Conservation (phyloP, 768 basidiomycete genomes). For the Candolleomyces efflorescens region DNA sequence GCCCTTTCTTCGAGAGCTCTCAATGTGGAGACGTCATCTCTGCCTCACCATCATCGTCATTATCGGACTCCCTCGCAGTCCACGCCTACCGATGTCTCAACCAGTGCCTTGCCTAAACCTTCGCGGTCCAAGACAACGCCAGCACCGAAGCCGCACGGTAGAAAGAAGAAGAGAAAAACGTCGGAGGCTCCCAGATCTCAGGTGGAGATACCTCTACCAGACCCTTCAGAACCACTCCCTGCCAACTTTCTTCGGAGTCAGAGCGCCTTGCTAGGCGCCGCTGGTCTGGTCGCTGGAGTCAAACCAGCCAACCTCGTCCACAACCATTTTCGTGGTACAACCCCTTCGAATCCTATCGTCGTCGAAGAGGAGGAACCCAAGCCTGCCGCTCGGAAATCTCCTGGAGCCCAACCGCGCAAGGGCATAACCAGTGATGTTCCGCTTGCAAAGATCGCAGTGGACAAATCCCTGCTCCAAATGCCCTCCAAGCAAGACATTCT, state of each 20-base stretch:
- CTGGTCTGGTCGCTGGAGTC: constrained; percentile 65
- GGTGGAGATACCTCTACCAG: constrained; percentile 59
- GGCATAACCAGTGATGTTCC: constrained; percentile 10
- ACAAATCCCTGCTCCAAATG: constrained; percentile 39
- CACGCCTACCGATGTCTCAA: constrained; percentile 11
- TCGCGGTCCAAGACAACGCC: constrained; percentile 17
- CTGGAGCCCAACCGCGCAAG: neutral
- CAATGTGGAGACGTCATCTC: neutral
- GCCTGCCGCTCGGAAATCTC: constrained; percentile 10
- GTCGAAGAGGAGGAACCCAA: constrained; percentile 53
- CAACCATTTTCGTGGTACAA: constrained; percentile 40
- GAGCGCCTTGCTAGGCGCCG: constrained; percentile 64
- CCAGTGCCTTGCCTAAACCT: constrained; percentile 12
- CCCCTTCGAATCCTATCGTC: constrained; percentile 63
- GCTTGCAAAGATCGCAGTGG: constrained; percentile 15
- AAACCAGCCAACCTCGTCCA: constrained; percentile 50
- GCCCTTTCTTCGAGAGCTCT: constrained; percentile 18
- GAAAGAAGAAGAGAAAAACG: constrained; percentile 30
- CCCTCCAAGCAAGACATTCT: constrained; percentile 59
- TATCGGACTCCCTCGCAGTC: neutral
- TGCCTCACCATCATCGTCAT: constrained; percentile 7
- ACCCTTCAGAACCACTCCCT: constrained; percentile 56
- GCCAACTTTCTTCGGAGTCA: constrained; percentile 72
- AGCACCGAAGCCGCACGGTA: constrained; percentile 22
- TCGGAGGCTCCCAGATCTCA: constrained; percentile 43